Base-by-base conservation (phyloP, 2,329 filamentous ascomycete species). In the Byssochlamys sp. region DNA sequence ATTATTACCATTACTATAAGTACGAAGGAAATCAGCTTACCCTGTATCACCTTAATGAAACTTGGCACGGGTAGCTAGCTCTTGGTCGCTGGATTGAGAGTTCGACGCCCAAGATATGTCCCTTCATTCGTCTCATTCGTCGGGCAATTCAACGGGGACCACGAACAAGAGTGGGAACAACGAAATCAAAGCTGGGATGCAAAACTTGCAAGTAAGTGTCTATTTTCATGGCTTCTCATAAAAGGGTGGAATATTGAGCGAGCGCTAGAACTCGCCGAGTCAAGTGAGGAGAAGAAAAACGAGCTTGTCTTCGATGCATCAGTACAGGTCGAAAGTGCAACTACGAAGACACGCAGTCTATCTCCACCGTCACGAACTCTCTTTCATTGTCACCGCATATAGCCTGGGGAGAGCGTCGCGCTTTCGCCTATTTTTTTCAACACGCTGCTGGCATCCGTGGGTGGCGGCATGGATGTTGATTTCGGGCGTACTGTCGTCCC, bases 371-470 rank as follows among this genome's bases (percentile, higher is more conserved):
- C 5, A 56, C 58, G 12, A 59, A 56, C 3, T 54, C 63, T 1
- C 57, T 66, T 3, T 64, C 67, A 28, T 53, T 58, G 10, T 61
- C 57, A 3, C 62, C 67, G 39, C 65, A 64, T 39, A 65, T 63
- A 4, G 65, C 63, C 1, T 70, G 60, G 59, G 62, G 66, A 50
- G 73, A 75, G 55, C 66, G 70, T 26, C 71, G 72, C 24, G 70
- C 71, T 6, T 75, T 75, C 62, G 67, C 69, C 1, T 72, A 68
- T 35, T 75, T 74, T 59, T 70, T 72, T 26, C 62, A 74, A 48
- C 60, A 65, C 24, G 66, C 66, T 1, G 71, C 69, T n/a, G 11
- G 59, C 63, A 0, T 65, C 62, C 9, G 60, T 74, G 24, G 68
- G 69, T 1, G 73, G 72, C 19, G 64, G 60, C 3, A 55, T 74